Percentiles rank a stretch among this genome's conserved stretches.
Conservation (phyloP, 1,139 yeast species). For the Yamadazyma diospyri region DNA sequence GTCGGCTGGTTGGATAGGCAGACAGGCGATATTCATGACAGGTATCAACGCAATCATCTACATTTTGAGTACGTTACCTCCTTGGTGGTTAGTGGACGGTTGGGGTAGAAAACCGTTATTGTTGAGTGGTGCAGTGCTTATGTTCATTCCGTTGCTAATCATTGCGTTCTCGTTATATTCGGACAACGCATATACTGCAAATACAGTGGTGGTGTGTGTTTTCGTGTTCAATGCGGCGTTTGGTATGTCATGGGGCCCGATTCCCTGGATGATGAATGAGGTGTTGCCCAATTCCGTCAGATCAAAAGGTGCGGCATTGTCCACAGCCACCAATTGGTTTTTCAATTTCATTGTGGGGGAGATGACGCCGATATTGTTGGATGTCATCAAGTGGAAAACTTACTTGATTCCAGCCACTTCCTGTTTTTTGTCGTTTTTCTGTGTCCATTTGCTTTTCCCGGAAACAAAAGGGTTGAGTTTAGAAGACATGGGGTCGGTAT, state of each 20-base stretch:
- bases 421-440: conserved; percentile 64
- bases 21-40: conserved; percentile 86
- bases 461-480: conserved; percentile 54
- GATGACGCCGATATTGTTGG: conserved; percentile 82
- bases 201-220: conserved; percentile 70
- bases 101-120: conserved; percentile 90
- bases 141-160: conserved; percentile 66
- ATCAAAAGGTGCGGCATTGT: conserved; percentile 86
- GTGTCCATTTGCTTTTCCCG: conserved; percentile 49
- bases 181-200: conserved; percentile 61
- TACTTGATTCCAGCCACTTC: conserved; percentile 79
- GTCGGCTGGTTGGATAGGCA: conserved; percentile 91
- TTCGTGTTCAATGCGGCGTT: conserved; percentile 79
- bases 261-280: conserved; percentile 92
- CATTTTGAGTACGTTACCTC: conserved; percentile 74
- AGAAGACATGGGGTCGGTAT: conserved; percentile 54
- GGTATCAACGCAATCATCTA: conserved; percentile 84
- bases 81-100: conserved; percentile 85
- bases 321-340: conserved; percentile 95
- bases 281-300: conserved; percentile 85
- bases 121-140: conserved; percentile 70
- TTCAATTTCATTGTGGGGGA: conserved; percentile 91
- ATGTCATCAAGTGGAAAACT: conserved; percentile 71
- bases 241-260: conserved; percentile 92
- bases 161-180: conserved; percentile 67